Percentiles rank a stretch among this genome's conserved stretches.
These are phyloP conservation scores for Schoenoplectus triqueter DNA, from an alignment of 202 grass and related monocot species.

Conservation along the genomic window DNA sequence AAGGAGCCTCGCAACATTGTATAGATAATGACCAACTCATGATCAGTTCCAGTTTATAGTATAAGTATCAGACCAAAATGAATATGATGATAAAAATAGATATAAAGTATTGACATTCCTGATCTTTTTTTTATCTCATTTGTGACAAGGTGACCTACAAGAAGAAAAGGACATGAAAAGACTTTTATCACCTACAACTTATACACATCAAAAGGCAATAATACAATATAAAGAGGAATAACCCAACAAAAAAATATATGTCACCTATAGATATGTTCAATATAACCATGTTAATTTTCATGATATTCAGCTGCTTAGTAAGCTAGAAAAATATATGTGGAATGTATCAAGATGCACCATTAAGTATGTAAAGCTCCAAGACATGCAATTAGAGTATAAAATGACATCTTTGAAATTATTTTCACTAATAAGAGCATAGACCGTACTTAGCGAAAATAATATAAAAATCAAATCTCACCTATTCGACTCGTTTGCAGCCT, in stretches of 20 bases:
- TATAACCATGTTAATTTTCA: background rate
- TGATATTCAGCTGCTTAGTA: background rate
- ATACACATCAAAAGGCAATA: background rate
- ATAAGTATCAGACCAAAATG: constrained; percentile 4
- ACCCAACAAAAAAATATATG: background rate
- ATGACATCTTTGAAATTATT: background rate
- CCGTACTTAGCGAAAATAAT: background rate
- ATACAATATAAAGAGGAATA: background rate
- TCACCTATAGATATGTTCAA: background rate
- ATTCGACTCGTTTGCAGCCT: too few relatives aligned
- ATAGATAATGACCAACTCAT: background rate
- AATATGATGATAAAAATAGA: background rate
- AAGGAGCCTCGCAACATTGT: constrained; percentile 13
- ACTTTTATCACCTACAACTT: background rate
- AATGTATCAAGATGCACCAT: background rate
- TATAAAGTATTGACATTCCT: background rate
- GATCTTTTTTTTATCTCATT: background rate
- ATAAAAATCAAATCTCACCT: background rate
- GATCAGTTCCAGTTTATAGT: background rate
- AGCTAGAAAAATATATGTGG: constrained; percentile 9
- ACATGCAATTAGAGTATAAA: background rate
- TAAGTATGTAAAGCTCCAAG: background rate
- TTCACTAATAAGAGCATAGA: background rate
- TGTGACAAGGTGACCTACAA: background rate
- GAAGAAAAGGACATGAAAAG: background rate